phyloP scores from a whole-genome alignment of 768 basidiomycete genomes.

The Leccinum longicurvipes region DNA sequence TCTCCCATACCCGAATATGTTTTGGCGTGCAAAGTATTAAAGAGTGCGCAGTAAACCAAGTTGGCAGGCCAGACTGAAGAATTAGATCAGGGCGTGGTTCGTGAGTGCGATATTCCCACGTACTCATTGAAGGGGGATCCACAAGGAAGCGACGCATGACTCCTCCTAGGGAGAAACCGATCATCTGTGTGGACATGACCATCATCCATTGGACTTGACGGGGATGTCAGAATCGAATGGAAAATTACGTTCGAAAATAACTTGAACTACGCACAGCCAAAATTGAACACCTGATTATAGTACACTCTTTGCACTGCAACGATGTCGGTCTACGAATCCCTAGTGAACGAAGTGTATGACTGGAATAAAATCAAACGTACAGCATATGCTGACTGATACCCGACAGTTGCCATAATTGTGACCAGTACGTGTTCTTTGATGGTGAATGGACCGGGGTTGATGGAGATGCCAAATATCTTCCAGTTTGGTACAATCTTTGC shows the following conservation, averaged over 20 bases:
- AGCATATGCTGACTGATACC: conserved; percentile 25
- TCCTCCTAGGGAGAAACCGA: conserved; percentile 62
- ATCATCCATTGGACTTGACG: conserved; percentile 53
- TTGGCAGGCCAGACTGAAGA: conserved; percentile 68
- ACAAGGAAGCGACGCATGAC: conserved; percentile 61
- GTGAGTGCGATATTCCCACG: conserved; percentile 5
- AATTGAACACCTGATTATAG: conserved; percentile 58
- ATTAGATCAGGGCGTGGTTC: conserved; percentile 14
- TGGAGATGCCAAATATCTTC: conserved; percentile 51
- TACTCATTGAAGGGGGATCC: conserved; percentile 63
- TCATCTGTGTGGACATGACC: conserved; percentile 70
- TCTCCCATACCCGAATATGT: conserved; percentile 41
- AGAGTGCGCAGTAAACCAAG: conserved; percentile 67
- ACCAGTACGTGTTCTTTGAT: conserved; percentile 76
- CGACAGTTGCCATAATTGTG: conserved; percentile 63
- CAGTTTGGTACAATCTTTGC: conserved; percentile 50
- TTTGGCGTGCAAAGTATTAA: conserved; percentile 72
- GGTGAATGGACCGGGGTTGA: conserved; percentile 77
- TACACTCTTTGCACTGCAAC: conserved; percentile 69
- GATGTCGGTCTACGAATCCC: conserved; percentile 51
- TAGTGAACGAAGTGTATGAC: background rate
- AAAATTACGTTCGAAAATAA: conserved; percentile 5
- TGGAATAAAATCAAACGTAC: conserved; percentile 8
- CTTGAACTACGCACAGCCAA: conserved; percentile 38
- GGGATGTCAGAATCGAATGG: background rate